Percentiles rank a stretch among this genome's conserved stretches.
phyloP scores from a whole-genome alignment of 2,329 filamentous ascomycete genomes.

The Fusarium chlamydosporum region DNA sequence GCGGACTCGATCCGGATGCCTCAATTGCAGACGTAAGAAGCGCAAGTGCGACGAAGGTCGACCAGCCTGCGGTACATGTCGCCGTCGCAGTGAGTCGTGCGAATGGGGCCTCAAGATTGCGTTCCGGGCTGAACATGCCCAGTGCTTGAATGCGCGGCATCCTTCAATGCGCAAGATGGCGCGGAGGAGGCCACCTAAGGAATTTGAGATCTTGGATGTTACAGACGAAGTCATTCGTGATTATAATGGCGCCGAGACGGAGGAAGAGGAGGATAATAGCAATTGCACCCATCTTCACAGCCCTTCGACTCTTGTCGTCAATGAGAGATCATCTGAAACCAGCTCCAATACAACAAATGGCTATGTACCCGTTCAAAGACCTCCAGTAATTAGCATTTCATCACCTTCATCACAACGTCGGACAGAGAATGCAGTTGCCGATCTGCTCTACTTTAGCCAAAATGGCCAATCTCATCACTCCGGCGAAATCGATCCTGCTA shows the following conservation, averaged over 20 bases:
- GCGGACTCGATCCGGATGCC: conserved; percentile 55
- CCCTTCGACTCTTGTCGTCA: conserved; percentile 4
- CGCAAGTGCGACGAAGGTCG: conserved; percentile 57
- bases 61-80: conserved; percentile 55
- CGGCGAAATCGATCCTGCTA: conserved; percentile 41
- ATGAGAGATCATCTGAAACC: conserved; percentile 2
- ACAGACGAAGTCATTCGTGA: conserved; percentile 57
- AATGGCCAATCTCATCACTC: conserved; percentile 45
- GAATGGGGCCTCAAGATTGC: conserved; percentile 58
- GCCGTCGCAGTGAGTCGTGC: conserved; percentile 52
- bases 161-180: conserved; percentile 55
- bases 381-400: conserved; percentile 18
- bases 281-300: conserved; percentile 15
- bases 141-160: conserved; percentile 52
- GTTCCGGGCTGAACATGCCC: conserved; percentile 57
- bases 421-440: conserved; percentile 56
- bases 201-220: conserved; percentile 57
- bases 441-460: conserved; percentile 55
- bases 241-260: conserved; percentile 51
- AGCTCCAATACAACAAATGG: conserved; percentile 14
- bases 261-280: conserved; percentile 35
- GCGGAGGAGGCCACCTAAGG: conserved; percentile 47
- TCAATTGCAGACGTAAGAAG: conserved; percentile 58
- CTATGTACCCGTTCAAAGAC: conserved; percentile 23
- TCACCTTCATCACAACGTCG: conserved; percentile 50